A percentile compares a stretch with the other conserved stretches of the same genome.
Conservation (phyloP, 2,329 filamentous ascomycete genomes). For the Fusarium protoensiforme region DNA sequence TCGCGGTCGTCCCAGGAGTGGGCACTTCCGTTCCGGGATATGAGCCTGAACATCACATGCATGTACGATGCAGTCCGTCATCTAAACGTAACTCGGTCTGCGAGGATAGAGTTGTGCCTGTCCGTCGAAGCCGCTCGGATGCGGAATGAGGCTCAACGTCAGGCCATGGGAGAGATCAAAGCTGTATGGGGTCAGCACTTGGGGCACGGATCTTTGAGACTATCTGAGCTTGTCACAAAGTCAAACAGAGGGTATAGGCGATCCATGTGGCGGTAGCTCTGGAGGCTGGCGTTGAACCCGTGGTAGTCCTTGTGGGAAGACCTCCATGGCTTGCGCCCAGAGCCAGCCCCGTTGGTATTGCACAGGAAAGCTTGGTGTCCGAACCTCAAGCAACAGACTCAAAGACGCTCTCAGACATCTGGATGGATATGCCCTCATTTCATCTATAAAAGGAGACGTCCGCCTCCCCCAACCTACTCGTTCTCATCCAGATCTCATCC, state of each 20-base stretch:
- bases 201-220: neutral
- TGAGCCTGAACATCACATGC: neutral
- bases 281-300: neutral
- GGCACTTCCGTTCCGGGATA: neutral
- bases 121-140: neutral
- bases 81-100: constrained; percentile 4
- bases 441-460: constrained; percentile 18
- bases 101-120: neutral
- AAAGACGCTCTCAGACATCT: neutral
- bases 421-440: neutral
- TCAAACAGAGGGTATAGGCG: neutral
- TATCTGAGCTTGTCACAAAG: constrained; percentile 17
- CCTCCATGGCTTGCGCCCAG: neutral
- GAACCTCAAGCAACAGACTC: neutral
- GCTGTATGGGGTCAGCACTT: neutral
- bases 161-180: neutral
- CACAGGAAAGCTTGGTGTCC: neutral
- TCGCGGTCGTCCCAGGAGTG: neutral
- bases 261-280: neutral
- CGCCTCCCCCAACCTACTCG: neutral
- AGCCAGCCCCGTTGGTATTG: neutral
- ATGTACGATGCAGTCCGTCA: neutral
- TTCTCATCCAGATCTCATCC: neutral
- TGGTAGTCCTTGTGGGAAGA: neutral
- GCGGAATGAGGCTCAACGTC: neutral